Conservation (phyloP, 2,329 filamentous ascomycete species). For the Cladosporium halotolerans region DNA sequence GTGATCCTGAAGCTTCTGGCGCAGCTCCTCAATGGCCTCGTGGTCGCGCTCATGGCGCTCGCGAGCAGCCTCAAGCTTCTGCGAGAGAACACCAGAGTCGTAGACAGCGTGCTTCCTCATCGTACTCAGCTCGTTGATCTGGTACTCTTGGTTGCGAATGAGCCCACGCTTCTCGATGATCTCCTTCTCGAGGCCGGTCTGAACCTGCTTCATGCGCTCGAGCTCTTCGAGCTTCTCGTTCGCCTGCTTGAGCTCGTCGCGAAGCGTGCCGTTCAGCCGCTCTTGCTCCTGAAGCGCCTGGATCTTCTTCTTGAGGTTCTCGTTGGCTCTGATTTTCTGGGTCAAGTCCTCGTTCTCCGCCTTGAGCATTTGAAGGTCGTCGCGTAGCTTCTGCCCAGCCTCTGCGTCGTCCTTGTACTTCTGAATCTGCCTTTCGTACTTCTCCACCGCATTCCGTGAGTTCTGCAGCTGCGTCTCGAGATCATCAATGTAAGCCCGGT, state of each 20-base stretch:
- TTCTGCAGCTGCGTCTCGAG: slow-evolving; percentile 42
- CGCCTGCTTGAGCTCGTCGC: slow-evolving; percentile 40
- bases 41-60: slow-evolving; percentile 44
- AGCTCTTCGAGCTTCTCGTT: slow-evolving; percentile 40
- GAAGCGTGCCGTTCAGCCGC: slow-evolving; percentile 36
- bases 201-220: slow-evolving; percentile 40
- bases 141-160: slow-evolving; percentile 45
- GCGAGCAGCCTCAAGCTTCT: slow-evolving; percentile 42
- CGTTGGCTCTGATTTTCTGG: slow-evolving; percentile 45
- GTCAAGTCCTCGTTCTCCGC: slow-evolving; percentile 45
- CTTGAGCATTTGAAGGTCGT: slow-evolving; percentile 44
- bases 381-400: slow-evolving; percentile 42
- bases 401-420: slow-evolving; percentile 38
- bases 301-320: slow-evolving; percentile 50
- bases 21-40: slow-evolving; percentile 42
- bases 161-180: slow-evolving; percentile 47
- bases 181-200: slow-evolving; percentile 42
- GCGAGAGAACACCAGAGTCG: slow-evolving; percentile 41
- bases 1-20: slow-evolving; percentile 39
- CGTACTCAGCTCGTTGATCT: slow-evolving; percentile 46
- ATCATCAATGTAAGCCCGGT: slow-evolving; percentile 45
- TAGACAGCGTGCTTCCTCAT: slow-evolving; percentile 43
- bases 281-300: slow-evolving; percentile 44
- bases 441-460: slow-evolving; percentile 39
- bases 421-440: slow-evolving; percentile 41